Base-by-base conservation (phyloP, 75 land plant genomes). In the Adiantum capillusveneris region DNA sequence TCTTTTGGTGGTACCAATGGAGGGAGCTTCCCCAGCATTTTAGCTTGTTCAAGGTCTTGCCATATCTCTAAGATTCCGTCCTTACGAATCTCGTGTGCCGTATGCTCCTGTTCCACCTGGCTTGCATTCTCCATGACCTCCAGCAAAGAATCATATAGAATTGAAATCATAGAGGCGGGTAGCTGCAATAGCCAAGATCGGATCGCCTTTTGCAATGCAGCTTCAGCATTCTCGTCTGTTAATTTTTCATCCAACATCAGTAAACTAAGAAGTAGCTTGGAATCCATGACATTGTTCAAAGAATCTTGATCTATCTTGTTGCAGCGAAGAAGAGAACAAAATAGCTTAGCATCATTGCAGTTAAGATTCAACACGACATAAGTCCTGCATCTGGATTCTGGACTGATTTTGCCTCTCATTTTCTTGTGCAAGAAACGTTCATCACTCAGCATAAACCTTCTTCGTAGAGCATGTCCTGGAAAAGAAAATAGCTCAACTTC, bases 61-160 rank as follows among this genome's bases (percentile, higher is more conserved):
- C 57, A 56, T 28, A 56, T 25, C 14, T 31, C 13, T 18, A 11
- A 6, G 3, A 56, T 56, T 12, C 34, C 17, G 7, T 21, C 18
- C 19, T 20, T 44, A 1, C 44, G 56, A 20, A 26, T 29, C 22
- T 46, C 44, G 2, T 6, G 5, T 7, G 64, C 64, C 2, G 44
- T 27, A 16, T 25, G 19, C 7, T 45, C 64, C 11, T 45, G 48
- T 20, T 59, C 14, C 6, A 46, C 19, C 16, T 46, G 22, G 20
- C 53, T 46, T 19, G 64, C 51, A 7, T 62, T 56, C 27, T 62
- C 64, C 28, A 36, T 25, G 14, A 62, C 31, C 16, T 62, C 53
- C 13, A 62, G 22, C n/a, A 62, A 31, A 26, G 41, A 5, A 36
- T 37, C 43, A 37, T 58, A 36, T 7, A 58, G 37, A 21, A 36